Evolutionary conservation across 495 filamentous ascomycete genomes (phyloP), one percentile per base, ranked within the genome.

Genomic region (Chlorociboria aeruginascens): DNA sequence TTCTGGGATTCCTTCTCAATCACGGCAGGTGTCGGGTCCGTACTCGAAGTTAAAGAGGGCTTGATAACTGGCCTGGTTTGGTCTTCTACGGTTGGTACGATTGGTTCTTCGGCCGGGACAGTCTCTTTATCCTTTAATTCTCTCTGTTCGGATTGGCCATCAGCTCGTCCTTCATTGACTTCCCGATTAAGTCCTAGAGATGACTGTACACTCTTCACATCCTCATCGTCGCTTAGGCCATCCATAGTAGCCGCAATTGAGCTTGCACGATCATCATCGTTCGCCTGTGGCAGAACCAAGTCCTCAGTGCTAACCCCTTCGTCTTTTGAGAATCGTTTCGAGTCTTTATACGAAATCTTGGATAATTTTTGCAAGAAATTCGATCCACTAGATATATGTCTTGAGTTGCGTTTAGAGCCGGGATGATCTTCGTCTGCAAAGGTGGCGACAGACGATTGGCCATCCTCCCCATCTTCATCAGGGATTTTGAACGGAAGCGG

Each of bases 401-500:
- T 71, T 3, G 67, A 61, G 37, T 40, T 44, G 2, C 61, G 53
- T 31, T 51, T 46, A 4, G 41, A 45, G 6, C 44, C 50, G n/a
- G 65, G 60, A 42, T 65, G 66, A 3, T 67, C 66, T 34, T 71
- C 70, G 49, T 79, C 81, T 9, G 74, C 77, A 61, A 77, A 72
- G 7, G 79, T 77, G 38, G 75, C 81, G 16, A 78, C 64, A 8
- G 81, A 85, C 16, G 77, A 78, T 14, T 65, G 57, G 36, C 75
- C 74, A 9, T 71, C 71, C 14, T 70, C 68, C n/a, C 68, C 59
- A 13, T 61, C 63, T 3, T 57, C 48, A 9, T 64, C 53, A 6
- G 76, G 76, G 3, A 82, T 60, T 34, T 62, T 76, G 59, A 84
- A 78, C 11, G 82, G 82, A 20, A 83, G 60, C 1, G 82, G 76